phyloP scores from a whole-genome alignment of 2,329 filamentous ascomycete species.

The Beauveria pseudobassiana region DNA sequence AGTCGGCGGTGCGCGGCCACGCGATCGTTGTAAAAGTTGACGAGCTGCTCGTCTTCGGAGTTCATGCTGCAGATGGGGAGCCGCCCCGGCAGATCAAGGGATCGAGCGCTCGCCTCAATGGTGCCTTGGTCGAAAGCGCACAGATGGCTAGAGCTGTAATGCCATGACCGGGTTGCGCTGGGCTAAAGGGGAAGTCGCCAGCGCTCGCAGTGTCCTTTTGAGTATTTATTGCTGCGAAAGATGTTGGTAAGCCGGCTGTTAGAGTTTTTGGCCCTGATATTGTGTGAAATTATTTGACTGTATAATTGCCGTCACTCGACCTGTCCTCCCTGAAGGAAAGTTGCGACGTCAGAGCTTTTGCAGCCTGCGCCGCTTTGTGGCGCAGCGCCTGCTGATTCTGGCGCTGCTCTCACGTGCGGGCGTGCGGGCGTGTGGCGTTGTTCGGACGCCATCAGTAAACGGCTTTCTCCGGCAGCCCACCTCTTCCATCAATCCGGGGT shows the following conservation, averaged over 20 bases:
- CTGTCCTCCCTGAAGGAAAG: neutral
- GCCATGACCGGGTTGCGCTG: slow-evolving; percentile 1
- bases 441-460: neutral
- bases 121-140: slow-evolving; percentile 3
- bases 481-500: slow-evolving; percentile 2
- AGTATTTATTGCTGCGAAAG: neutral
- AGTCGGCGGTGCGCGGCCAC: slow-evolving; percentile 26
- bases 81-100: neutral
- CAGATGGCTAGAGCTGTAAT: neutral
- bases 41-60: slow-evolving; percentile 25
- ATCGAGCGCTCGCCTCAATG: neutral
- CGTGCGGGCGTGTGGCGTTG: neutral
- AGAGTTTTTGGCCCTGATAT: neutral
- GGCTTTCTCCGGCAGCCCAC: neutral
- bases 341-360: slow-evolving; percentile 10
- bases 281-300: neutral
- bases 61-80: slow-evolving; percentile 25
- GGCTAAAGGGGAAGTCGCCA: neutral
- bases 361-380: slow-evolving; percentile 9
- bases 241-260: too few species aligned
- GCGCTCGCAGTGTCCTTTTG: neutral
- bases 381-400: slow-evolving; percentile 1
- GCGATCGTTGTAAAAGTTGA: slow-evolving; percentile 29
- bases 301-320: neutral
- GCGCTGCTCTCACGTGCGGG: slow-evolving; percentile 4